Base-by-base conservation (phyloP, 2,329 filamentous ascomycete genomes). In the Fusarium brachygibbosum region DNA sequence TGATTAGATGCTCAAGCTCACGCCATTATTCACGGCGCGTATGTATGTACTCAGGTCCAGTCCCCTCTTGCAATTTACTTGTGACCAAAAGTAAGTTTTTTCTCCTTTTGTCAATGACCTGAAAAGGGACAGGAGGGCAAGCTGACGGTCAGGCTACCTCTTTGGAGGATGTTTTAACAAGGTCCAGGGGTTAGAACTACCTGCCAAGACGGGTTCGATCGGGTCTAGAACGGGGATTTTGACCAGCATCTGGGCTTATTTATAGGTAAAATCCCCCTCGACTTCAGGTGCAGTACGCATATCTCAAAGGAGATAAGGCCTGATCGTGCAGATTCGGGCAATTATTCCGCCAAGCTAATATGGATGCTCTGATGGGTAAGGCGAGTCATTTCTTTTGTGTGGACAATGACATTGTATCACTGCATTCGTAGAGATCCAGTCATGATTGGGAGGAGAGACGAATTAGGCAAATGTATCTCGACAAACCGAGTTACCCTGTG, bases 121-220 rank as follows among this genome's bases (percentile, higher is more conserved):
- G 28, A 45, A 31, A 45, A 11, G 42, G 42, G 6, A 35, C n/a
- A 29, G 35, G 25, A 53, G 32, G 40, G 38, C 28, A 62, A 63
- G 51, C 51, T 63, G 61, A 64, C 23, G 51, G 58, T 29, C 49
- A 19, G 48, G 57, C 35, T 63, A 25, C 59, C 48, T 55, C 44
- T 40, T 51, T 51, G 17, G 32, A 51, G 48, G 17, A 35, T 38
- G 23, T 51, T 29, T 38, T 38, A 28, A 28, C 48, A 37, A 51
- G 48, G 48, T 51, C 40, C 29, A 59, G 38, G 48, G 58, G 51
- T 23, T 38, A 37, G 32, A 32, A 23, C 17, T 40, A 31, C 29
- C 38, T 37, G 60, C 51, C 58, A 63, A 63, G 58, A 58, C 58
- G 44, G 58, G 32, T 40, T 63, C 58, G 60, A 63, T 63, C 60